These are phyloP conservation scores for Bryoerythrophyllum caledonicum DNA, from an alignment of 225 moss, liverwort and hornwort genomes.

Conservation along the genomic window DNA sequence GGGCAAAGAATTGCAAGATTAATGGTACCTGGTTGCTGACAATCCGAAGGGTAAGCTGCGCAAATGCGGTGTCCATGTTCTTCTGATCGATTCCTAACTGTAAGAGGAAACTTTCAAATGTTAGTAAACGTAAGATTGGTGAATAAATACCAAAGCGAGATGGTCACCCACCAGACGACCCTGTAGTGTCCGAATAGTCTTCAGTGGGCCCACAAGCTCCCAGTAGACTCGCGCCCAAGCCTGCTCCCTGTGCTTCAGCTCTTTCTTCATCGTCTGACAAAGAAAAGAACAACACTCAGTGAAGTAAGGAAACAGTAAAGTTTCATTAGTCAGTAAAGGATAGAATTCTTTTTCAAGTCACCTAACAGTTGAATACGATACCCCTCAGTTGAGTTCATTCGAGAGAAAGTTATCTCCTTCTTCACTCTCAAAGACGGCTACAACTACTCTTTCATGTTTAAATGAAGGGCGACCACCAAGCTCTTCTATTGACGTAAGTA, in stretches of 20 bases:
- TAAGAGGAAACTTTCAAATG: constrained; percentile 5
- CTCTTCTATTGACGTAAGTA: too few relatives aligned
- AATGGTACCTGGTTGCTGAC: constrained; percentile 77
- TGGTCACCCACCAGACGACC: constrained; percentile 72
- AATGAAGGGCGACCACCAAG: too few relatives aligned
- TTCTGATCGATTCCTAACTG: constrained; percentile 96
- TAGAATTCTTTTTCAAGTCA: too few relatives aligned
- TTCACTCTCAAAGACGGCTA: too few relatives aligned
- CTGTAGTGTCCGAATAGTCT: constrained; percentile 78
- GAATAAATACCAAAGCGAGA: background rate
- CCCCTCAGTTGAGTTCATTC: too few relatives aligned
- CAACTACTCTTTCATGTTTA: too few relatives aligned
- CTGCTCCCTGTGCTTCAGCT: constrained; percentile 88
- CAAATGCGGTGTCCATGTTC: constrained; percentile 95
- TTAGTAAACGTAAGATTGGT: background rate
- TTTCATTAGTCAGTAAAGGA: background rate
- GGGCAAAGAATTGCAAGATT: too few relatives aligned
- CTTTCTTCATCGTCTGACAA: constrained; percentile 82
- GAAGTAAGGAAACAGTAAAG: background rate
- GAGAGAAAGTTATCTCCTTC: too few relatives aligned
- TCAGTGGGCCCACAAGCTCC: constrained; percentile 84
- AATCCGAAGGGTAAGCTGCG: constrained; percentile 82
- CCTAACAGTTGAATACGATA: too few relatives aligned
- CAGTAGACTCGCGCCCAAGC: constrained; percentile 83
- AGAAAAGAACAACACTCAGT: constrained; percentile 8